Percentiles rank a stretch among this genome's conserved stretches.
phyloP scores from a whole-genome alignment of 371 early-diverging fungal genomes.

The Mucor racemosus region DNA sequence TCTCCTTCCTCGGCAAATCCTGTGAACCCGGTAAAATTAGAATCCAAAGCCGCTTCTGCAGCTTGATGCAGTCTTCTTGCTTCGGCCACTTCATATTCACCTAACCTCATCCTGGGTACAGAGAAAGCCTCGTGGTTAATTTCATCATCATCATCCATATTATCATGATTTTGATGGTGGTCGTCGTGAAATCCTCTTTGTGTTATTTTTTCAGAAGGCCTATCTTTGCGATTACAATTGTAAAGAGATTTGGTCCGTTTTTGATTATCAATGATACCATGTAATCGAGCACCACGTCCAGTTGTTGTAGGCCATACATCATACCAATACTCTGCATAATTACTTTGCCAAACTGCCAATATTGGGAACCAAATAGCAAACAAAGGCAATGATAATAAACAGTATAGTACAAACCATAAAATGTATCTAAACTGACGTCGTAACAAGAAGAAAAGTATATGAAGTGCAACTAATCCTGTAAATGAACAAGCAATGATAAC shows the following conservation, averaged over 20 bases:
- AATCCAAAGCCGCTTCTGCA: slow-evolving; percentile 52
- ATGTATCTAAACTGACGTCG: slow-evolving; percentile 53
- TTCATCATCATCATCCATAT: slow-evolving; percentile 10
- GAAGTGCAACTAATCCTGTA: slow-evolving; percentile 31
- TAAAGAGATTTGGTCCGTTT: neutral
- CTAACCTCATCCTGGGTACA: slow-evolving; percentile 38
- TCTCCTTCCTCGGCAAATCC: slow-evolving; percentile 28
- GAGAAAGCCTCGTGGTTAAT: neutral
- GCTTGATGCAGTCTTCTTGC: slow-evolving; percentile 37
- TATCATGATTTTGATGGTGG: neutral
- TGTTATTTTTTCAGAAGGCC: neutral
- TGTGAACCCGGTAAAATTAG: slow-evolving; percentile 49
- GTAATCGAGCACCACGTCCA: slow-evolving; percentile 25
- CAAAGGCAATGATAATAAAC: slow-evolving; percentile 41
- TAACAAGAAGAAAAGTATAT: slow-evolving; percentile 47
- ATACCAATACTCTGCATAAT: slow-evolving; percentile 47
- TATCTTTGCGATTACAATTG: neutral
- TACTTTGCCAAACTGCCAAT: slow-evolving; percentile 42
- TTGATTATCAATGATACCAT: slow-evolving; percentile 42
- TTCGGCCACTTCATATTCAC: slow-evolving; percentile 45
- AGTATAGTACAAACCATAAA: slow-evolving; percentile 49
- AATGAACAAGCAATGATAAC: slow-evolving; percentile 44
- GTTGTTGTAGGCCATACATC: slow-evolving; percentile 45
- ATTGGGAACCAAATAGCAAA: slow-evolving; percentile 52
- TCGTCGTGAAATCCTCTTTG: slow-evolving; percentile 12